A percentile compares a stretch with the other conserved stretches of the same genome.
Conservation (phyloP, 2,329 filamentous ascomycete genomes). For the Penicillium sp. region DNA sequence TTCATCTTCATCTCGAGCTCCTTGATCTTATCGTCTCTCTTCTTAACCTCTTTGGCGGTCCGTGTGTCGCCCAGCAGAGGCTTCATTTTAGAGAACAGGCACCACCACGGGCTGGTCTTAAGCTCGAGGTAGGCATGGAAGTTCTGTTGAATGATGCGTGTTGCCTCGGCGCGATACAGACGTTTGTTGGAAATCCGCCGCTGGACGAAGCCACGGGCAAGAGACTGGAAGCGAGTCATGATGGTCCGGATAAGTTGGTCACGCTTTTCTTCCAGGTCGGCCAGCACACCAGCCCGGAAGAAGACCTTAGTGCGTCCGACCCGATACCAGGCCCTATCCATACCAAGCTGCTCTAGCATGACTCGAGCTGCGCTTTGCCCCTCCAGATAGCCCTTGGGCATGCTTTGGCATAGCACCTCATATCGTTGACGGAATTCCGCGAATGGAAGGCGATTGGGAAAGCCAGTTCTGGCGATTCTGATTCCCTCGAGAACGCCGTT, state of each 20-base stretch:
- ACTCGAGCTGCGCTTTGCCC: slow-evolving; percentile 81
- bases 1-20: slow-evolving; percentile 82
- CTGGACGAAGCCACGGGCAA: slow-evolving; percentile 87
- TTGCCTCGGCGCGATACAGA: slow-evolving; percentile 91
- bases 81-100: slow-evolving; percentile 90
- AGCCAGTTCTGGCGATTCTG: slow-evolving; percentile 92
- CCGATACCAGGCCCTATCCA: slow-evolving; percentile 85
- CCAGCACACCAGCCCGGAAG: slow-evolving; percentile 92
- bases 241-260: slow-evolving; percentile 92
- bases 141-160: slow-evolving; percentile 90
- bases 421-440: slow-evolving; percentile 94
- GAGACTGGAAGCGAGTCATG: slow-evolving; percentile 88
- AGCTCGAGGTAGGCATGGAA: slow-evolving; percentile 90
- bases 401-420: slow-evolving; percentile 84
- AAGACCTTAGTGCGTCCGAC: slow-evolving; percentile 97
- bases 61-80: slow-evolving; percentile 89
- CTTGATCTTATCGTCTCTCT: slow-evolving; percentile 89
- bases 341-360: slow-evolving; percentile 84
- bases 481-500: slow-evolving; percentile 99
- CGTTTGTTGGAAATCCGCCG: slow-evolving; percentile 88
- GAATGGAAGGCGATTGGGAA: slow-evolving; percentile 90
- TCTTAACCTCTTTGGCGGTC: slow-evolving; percentile 91
- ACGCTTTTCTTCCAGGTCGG: slow-evolving; percentile 93
- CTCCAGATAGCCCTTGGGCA: slow-evolving; percentile 89
- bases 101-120: slow-evolving; percentile 96